Conservation (phyloP, 2,329 filamentous ascomycete genomes). For the Aureobasidium lini region DNA sequence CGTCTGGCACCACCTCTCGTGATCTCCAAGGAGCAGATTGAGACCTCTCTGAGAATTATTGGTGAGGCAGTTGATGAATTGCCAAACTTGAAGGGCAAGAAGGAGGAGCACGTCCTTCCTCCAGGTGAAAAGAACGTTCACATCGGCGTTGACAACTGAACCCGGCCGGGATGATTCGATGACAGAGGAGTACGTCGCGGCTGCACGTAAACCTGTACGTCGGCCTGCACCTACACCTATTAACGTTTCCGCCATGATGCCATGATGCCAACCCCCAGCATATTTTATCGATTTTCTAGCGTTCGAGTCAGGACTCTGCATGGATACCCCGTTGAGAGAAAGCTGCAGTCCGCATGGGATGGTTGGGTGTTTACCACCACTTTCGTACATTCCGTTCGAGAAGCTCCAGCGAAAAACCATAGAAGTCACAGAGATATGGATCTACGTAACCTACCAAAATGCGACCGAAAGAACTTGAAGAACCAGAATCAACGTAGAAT, state of each 20-base stretch:
- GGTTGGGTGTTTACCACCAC: background rate
- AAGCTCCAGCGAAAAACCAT: background rate
- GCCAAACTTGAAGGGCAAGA: constrained; percentile 55
- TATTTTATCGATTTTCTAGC: constrained; percentile 11
- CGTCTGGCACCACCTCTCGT: constrained; percentile 93
- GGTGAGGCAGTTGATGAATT: constrained; percentile 74
- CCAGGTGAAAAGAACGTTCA: constrained; percentile 54
- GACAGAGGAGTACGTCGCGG: background rate
- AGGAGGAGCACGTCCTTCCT: constrained; percentile 50
- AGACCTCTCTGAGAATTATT: constrained; percentile 70
- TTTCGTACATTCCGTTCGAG: background rate
- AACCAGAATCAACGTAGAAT: background rate
- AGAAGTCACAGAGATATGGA: too few species aligned
- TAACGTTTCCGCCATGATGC: constrained; percentile 13
- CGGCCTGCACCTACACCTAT: background rate
- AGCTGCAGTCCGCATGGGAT: background rate
- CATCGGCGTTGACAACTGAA: constrained; percentile 51
- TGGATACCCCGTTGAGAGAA: constrained; percentile 6
- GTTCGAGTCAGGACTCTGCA: constrained; percentile 3
- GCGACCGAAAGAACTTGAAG: background rate
- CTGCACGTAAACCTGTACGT: background rate
- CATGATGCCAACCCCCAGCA: constrained; percentile 5
- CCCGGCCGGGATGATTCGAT: background rate
- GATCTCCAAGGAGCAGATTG: constrained; percentile 81
- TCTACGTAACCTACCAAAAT: too few species aligned